Evolutionary conservation across 106 monocot genomes (phyloP), one percentile per base, ranked within the genome.

Genomic region (Dendrobium huoshanense): DNA sequence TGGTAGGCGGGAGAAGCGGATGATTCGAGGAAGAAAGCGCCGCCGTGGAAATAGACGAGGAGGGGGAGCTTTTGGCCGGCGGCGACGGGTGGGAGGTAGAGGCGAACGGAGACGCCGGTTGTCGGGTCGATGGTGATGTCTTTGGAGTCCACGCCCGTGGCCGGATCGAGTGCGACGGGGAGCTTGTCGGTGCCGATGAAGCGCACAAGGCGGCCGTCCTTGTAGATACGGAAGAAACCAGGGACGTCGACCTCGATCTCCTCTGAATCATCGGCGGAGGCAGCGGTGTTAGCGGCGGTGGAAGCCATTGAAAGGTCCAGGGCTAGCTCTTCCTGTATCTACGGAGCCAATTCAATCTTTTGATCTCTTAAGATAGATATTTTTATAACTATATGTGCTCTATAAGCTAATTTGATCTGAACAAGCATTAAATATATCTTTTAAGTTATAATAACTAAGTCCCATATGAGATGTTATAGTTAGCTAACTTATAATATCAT

Each of bases 111-210:
- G 82, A 91, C 42, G 81, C 80, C 77, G 75, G 80, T 75, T 64
- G 31, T 33, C n/a, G 73, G 65, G 67, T 83, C 84, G 77, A 91
- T 80, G 73, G 73, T 18, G 51, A 82, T 77, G 75, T 91, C 89
- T 42, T 90, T 90, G 55, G 87, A 88, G 25, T 49, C 17, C 61
- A 90, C 85, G 78, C 85, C 77, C 43, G 90, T 83, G 59, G 67
- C 42, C 18, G 68, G 75, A 75, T 85, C 85, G 41, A 79, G n/a
- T 31, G 76, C 47, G 47, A 88, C 77, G 3, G 86, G 85, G 33
- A 84, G 2, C 41, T 29, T 82, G 67, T 43, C 72, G 25, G 24
- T 47, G 29, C 80, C 40, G 22, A 72, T 6, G 20, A 77, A 22
- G 73, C 86, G 85, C 67, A 75, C 77, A 48, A 84, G 43, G 45